These are phyloP conservation scores for Orbilia javanica DNA, from an alignment of 2,329 filamentous ascomycete genomes.

Conservation along the genomic window DNA sequence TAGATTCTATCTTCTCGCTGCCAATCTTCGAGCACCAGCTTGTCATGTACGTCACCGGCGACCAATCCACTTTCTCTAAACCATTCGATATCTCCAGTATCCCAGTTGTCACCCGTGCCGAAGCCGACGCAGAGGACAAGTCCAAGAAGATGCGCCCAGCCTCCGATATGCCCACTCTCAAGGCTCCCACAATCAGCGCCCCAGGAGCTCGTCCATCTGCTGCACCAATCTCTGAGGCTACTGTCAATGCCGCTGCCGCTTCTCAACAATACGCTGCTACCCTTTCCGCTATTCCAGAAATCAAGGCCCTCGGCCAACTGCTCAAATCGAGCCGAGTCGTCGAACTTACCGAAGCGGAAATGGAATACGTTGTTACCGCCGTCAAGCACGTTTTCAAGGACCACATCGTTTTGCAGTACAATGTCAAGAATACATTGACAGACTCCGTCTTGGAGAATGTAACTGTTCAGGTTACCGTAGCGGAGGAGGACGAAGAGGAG, in stretches of 20 bases:
- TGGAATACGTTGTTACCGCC: slow-evolving; percentile 92
- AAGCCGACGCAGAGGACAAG: slow-evolving; percentile 94
- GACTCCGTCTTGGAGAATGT: slow-evolving; percentile 92
- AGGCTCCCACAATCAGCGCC: slow-evolving; percentile 85
- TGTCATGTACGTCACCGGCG: slow-evolving; percentile 95
- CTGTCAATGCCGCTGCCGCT: slow-evolving; percentile 80
- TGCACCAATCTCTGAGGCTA: slow-evolving; percentile 78
- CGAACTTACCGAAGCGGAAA: slow-evolving; percentile 95
- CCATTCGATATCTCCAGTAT: slow-evolving; percentile 93
- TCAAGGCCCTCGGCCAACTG: slow-evolving; percentile 87
- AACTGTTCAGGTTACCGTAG: slow-evolving; percentile 82
- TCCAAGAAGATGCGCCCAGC: slow-evolving; percentile 88
- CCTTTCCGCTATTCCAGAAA: slow-evolving; percentile 77
- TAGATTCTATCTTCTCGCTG: slow-evolving; percentile 94
- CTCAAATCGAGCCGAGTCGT: slow-evolving; percentile 90
- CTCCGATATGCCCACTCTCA: slow-evolving; percentile 89
- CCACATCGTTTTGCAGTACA: slow-evolving; percentile 93
- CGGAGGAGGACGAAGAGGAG: slow-evolving; percentile 75
- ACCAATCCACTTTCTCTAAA: slow-evolving; percentile 83
- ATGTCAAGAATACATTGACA: slow-evolving; percentile 96
- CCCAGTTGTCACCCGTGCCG: slow-evolving; percentile 92
- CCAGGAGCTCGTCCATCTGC: slow-evolving; percentile 71
- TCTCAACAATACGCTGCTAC: slow-evolving; percentile 82
- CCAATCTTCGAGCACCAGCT: slow-evolving; percentile 96
- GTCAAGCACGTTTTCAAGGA: slow-evolving; percentile 99